A percentile compares a stretch with the other conserved stretches of the same genome.
Conservation (phyloP, 2,329 filamentous ascomycete species). For the Trichoderma citrinoviride region DNA sequence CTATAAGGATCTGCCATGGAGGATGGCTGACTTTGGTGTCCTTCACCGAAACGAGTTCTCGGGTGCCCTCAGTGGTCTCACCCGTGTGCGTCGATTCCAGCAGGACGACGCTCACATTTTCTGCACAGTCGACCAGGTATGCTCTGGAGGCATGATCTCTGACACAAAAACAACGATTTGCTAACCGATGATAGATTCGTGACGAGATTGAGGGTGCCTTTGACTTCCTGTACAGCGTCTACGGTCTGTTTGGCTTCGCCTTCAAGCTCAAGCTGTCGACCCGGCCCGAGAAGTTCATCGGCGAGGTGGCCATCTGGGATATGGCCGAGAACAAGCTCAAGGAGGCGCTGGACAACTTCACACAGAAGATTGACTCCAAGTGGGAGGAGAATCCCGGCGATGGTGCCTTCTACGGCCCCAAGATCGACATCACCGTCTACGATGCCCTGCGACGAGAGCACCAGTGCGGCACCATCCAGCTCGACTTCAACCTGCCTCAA, state of each 20-base stretch:
- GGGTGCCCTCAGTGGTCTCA: slow-evolving; percentile 85
- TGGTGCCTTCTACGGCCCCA: slow-evolving; percentile 96
- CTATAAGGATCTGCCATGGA: slow-evolving; percentile 81
- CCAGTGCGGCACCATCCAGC: slow-evolving; percentile 75
- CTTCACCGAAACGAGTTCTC: slow-evolving; percentile 95
- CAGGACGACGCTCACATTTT: slow-evolving; percentile 98
- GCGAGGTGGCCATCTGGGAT: slow-evolving; percentile 84
- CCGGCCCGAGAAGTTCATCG: slow-evolving; percentile 82
- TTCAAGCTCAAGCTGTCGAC: slow-evolving; percentile 97
- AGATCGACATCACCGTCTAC: slow-evolving; percentile 94
- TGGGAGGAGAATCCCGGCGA: slow-evolving; percentile 96
- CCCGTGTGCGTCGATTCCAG: slow-evolving; percentile 88
- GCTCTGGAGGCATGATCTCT: neutral
- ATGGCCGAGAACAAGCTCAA: slow-evolving; percentile 79
- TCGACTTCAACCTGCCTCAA: slow-evolving; percentile 74
- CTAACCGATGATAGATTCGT: slow-evolving; percentile 32
- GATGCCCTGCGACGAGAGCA: slow-evolving; percentile 74
- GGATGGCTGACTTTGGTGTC: slow-evolving; percentile 93
- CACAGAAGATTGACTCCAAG: slow-evolving; percentile 54
- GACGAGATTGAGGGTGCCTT: slow-evolving; percentile 71
- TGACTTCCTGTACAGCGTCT: slow-evolving; percentile 77
- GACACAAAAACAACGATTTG: neutral
- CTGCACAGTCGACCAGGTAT: slow-evolving; percentile 54
- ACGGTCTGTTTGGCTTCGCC: slow-evolving; percentile 60
- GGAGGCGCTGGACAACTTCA: slow-evolving; percentile 76